Conservation (phyloP, 805 yeast species). For the Candida argentea region DNA sequence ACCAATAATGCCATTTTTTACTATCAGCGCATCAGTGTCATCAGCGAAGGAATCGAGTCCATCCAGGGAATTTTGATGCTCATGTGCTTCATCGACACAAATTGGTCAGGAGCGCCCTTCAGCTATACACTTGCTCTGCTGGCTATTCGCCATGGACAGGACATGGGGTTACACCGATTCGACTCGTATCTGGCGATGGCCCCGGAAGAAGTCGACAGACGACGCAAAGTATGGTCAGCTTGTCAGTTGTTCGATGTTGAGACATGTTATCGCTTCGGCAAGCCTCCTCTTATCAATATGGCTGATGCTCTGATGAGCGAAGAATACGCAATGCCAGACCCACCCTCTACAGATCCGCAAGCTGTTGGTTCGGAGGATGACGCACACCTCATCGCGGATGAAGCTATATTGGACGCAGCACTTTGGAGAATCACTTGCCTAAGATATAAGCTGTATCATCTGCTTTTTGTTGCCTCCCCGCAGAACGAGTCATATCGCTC, state of each 20-base stretch:
- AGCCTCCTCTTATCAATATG: constrained; percentile 27
- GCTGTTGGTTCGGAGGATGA: neutral
- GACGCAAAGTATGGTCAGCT: constrained; percentile 26
- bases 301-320: constrained; percentile 21
- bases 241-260: constrained; percentile 30
- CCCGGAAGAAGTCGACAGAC: constrained; percentile 11
- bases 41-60: constrained; percentile 15
- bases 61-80: constrained; percentile 13
- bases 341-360: neutral
- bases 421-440: constrained; percentile 10
- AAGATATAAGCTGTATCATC: constrained; percentile 19
- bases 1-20: constrained; percentile 11
- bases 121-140: constrained; percentile 20
- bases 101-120: constrained; percentile 19
- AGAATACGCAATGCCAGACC: constrained; percentile 1
- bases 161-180: constrained; percentile 29
- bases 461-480: constrained; percentile 22
- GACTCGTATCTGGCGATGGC: constrained; percentile 17
- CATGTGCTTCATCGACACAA: constrained; percentile 17
- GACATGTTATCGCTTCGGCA: constrained; percentile 27
- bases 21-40: constrained; percentile 14
- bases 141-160: constrained; percentile 32
- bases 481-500: constrained; percentile 10
- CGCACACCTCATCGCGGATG: neutral
- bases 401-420: neutral